phyloP scores from a whole-genome alignment of 2,329 filamentous ascomycete species.

The Lachnellula subtilissima region DNA sequence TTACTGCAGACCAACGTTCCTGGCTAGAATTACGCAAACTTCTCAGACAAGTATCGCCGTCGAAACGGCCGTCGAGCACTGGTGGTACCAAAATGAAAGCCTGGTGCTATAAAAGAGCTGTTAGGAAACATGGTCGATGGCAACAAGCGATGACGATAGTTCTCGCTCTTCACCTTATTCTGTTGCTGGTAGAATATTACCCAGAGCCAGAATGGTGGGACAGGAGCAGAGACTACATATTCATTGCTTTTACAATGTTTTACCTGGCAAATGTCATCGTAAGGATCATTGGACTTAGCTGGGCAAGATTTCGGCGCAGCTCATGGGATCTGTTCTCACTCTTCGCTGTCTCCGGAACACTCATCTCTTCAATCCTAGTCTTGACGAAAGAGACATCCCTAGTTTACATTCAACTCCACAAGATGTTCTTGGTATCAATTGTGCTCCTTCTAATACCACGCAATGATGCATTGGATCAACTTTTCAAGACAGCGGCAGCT shows the following conservation, averaged over 20 bases:
- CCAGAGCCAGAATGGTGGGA: slow-evolving; percentile 70
- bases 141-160: slow-evolving; percentile 75
- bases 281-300: slow-evolving; percentile 82
- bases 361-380: slow-evolving; percentile 75
- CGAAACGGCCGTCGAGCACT: slow-evolving; percentile 81
- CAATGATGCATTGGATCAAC: slow-evolving; percentile 93
- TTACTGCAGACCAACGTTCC: slow-evolving; percentile 92
- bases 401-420: slow-evolving; percentile 76
- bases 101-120: slow-evolving; percentile 92
- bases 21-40: slow-evolving; percentile 95
- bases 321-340: slow-evolving; percentile 95
- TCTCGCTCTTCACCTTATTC: slow-evolving; percentile 74
- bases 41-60: slow-evolving; percentile 86
- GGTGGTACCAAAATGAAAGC: slow-evolving; percentile 74
- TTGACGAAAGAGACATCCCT: slow-evolving; percentile 54
- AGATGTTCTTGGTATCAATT: slow-evolving; percentile 87
- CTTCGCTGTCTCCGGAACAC: slow-evolving; percentile 71
- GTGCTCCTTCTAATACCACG: slow-evolving; percentile 87
- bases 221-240: slow-evolving; percentile 64
- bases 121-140: slow-evolving; percentile 92
- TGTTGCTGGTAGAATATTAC: slow-evolving; percentile 83
- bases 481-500: slow-evolving; percentile 97
- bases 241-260: slow-evolving; percentile 74
- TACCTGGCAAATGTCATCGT: slow-evolving; percentile 81
- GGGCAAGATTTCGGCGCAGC: slow-evolving; percentile 85